Conservation (phyloP, 2,329 filamentous ascomycete genomes). For the Aureobasidium musti region DNA sequence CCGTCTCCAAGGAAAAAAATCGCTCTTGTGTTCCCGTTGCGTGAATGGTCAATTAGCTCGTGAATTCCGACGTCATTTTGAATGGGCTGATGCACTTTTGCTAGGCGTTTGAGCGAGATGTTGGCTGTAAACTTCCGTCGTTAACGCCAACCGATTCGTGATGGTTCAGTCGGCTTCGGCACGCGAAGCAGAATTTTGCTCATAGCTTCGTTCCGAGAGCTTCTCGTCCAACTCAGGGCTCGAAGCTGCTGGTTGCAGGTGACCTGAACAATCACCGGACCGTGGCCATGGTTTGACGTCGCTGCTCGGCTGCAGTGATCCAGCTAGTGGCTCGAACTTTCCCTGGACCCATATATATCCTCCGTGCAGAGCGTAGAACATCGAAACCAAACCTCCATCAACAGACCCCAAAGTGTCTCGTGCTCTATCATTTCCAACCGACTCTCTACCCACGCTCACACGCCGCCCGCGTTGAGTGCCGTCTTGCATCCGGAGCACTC, state of each 20-base stretch:
- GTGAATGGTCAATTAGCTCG: background rate
- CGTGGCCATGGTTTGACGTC: constrained; percentile 28
- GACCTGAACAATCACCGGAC: constrained; percentile 25
- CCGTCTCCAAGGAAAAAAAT: constrained; percentile 21
- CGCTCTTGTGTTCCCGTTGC: constrained; percentile 21
- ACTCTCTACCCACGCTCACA: constrained; percentile 8
- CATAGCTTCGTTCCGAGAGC: background rate
- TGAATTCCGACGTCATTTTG: constrained; percentile 12
- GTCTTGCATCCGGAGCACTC: constrained; percentile 28
- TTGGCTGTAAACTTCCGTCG: background rate
- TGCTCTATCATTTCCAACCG: constrained; percentile 27
- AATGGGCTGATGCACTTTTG: constrained; percentile 10
- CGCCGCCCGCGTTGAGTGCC: constrained; percentile 24
- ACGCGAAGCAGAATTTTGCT: constrained; percentile 15
- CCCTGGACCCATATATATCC: constrained; percentile 30
- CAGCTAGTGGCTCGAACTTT: constrained; percentile 16
- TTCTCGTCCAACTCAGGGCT: constrained; percentile 5
- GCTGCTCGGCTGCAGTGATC: constrained; percentile 14
- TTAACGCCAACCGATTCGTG: background rate
- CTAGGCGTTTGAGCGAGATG: constrained; percentile 22
- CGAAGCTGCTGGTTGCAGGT: constrained; percentile 18
- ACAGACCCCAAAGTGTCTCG: constrained; percentile 30
- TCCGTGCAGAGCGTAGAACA: constrained; percentile 22
- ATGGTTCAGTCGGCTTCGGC: constrained; percentile 25
- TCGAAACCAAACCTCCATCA: constrained; percentile 27